Evolutionary conservation across 306 rosid genomes (phyloP).

Genomic region (Dryas alaskensis): DNA sequence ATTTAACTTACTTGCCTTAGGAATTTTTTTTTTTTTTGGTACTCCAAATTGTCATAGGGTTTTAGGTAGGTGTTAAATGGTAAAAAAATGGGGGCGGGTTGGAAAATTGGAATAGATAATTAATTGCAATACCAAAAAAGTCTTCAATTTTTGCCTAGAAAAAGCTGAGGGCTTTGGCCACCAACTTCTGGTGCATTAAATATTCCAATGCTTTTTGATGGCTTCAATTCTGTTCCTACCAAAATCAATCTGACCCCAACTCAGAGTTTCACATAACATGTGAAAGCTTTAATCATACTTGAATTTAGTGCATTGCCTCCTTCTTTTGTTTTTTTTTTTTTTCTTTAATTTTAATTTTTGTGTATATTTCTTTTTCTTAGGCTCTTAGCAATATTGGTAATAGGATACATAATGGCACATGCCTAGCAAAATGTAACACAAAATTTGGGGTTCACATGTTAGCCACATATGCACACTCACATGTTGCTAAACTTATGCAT

Average conservation of each 20-base stretch:
- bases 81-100: neutral
- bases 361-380: neutral
- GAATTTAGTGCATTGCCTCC: neutral
- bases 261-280: conserved; percentile 7
- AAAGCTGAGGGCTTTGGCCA: neutral
- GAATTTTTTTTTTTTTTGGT: too few species aligned
- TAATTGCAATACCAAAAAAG: neutral
- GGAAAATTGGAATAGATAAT: neutral
- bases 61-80: neutral
- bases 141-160: neutral
- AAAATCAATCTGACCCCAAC: conserved; percentile 13
- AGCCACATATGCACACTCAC: conserved; percentile 32
- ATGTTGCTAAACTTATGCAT: conserved; percentile 28
- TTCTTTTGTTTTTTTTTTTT: too few species aligned
- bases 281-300: conserved; percentile 8
- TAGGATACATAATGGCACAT: neutral
- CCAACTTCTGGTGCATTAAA: conserved; percentile 2
- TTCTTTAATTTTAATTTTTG: neutral
- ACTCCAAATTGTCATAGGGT: too few species aligned
- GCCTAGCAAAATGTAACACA: neutral
- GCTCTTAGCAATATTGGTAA: neutral
- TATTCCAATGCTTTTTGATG: conserved; percentile 1
- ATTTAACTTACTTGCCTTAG: too few species aligned
- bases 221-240: conserved; percentile 8
- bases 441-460: conserved; percentile 28